phyloP scores from a whole-genome alignment of 225 moss, liverwort and hornwort species.

The Asterella californica region DNA sequence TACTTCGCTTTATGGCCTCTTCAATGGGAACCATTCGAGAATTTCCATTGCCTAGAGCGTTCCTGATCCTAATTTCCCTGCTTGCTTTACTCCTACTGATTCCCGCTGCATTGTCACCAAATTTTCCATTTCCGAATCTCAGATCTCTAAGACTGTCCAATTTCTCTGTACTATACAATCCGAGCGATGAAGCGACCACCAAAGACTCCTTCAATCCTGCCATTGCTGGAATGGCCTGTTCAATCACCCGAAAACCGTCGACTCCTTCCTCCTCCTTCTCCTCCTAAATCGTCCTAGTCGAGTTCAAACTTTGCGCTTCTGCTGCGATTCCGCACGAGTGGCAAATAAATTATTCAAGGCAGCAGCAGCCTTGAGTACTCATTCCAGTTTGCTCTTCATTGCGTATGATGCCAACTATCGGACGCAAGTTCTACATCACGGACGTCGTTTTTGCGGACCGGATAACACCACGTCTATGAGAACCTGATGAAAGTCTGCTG shows the following conservation, averaged over 20 bases:
- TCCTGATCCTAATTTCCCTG: slow-evolving; percentile 16
- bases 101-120: slow-evolving; percentile 5
- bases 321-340: background rate
- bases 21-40: slow-evolving; percentile 88
- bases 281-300: too few relatives aligned
- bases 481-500: background rate
- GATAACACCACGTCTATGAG: background rate
- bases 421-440: background rate
- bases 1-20: slow-evolving; percentile 61
- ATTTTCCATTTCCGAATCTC: slow-evolving; percentile 1
- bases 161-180: slow-evolving; percentile 10
- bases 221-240: background rate
- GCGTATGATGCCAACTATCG: background rate
- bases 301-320: background rate
- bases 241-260: background rate
- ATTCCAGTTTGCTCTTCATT: background rate
- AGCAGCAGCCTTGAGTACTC: background rate
- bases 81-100: background rate
- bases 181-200: slow-evolving; percentile 1
- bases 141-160: slow-evolving; percentile 1
- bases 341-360: too few relatives aligned
- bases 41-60: slow-evolving; percentile 23
- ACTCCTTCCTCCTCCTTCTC: background rate
- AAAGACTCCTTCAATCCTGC: slow-evolving; percentile 13
- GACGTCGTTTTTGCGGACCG: background rate